These are phyloP conservation scores for Aspergillus viridinutans DNA, from an alignment of 2,329 filamentous ascomycete species.

Conservation along the genomic window DNA sequence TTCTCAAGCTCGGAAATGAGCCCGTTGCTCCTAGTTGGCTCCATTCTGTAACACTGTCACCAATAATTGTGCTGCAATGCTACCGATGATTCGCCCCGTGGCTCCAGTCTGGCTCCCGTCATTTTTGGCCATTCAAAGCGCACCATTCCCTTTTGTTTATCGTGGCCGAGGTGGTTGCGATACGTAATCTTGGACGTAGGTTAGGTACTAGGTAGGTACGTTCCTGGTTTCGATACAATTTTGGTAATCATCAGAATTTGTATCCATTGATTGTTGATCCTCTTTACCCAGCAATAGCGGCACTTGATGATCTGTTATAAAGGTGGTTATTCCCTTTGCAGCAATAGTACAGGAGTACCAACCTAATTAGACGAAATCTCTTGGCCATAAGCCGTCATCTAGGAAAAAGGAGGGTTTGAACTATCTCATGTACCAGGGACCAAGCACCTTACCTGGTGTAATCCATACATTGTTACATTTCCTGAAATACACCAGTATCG, in stretches of 20 bases:
- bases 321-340: background rate
- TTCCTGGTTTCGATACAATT: background rate
- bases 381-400: background rate
- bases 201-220: background rate
- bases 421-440: background rate
- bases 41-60: conserved; percentile 13
- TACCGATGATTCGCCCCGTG: conserved; percentile 7
- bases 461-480: background rate
- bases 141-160: background rate
- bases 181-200: background rate
- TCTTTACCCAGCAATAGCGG: background rate
- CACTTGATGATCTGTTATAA: background rate
- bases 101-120: conserved; percentile 1
- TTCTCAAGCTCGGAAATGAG: conserved; percentile 10
- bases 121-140: conserved; percentile 3
- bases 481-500: background rate
- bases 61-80: conserved; percentile 5
- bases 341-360: background rate
- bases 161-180: background rate
- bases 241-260: background rate
- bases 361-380: background rate
- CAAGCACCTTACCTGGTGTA: background rate
- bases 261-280: background rate
- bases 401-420: background rate
- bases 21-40: conserved; percentile 7